These are phyloP conservation scores for Arthroderma uncinatum DNA, from an alignment of 2,329 filamentous ascomycete species.

Conservation along the genomic window DNA sequence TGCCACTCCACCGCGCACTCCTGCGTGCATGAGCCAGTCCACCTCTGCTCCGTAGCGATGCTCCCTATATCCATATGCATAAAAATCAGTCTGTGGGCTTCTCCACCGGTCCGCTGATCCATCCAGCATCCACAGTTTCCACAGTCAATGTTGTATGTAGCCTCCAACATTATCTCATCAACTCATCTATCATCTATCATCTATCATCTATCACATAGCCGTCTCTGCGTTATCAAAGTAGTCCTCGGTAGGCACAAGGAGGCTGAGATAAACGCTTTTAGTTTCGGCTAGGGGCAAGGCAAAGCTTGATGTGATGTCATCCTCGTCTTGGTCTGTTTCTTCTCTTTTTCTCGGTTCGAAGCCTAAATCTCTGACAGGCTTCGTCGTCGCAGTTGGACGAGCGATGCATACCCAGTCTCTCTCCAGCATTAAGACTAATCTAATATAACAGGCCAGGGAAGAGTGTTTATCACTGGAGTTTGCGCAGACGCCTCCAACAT, in stretches of 20 bases:
- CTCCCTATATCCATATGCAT: background rate
- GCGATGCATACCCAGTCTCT: background rate
- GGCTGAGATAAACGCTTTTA: background rate
- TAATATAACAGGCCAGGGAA: background rate
- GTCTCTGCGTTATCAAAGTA: too few species aligned
- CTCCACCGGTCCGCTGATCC: background rate
- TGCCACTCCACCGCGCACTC: background rate
- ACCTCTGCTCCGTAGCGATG: background rate
- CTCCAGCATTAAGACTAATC: background rate
- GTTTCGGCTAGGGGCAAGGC: background rate
- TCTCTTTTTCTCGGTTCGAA: background rate
- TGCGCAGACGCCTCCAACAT: background rate
- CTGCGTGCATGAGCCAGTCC: background rate
- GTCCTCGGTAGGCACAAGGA: background rate
- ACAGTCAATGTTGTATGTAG: background rate
- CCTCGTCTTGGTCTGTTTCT: background rate
- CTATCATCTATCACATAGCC: too few species aligned
- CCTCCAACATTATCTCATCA: background rate
- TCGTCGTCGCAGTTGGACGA: background rate
- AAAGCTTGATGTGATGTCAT: constrained; percentile 2
- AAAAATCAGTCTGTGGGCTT: background rate
- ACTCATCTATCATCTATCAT: background rate
- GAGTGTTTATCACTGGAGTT: background rate
- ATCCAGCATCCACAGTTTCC: background rate
- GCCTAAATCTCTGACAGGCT: background rate